Evolutionary conservation across 192 early-diverging fungal species (phyloP).

Genomic region (Gamsiella multidivaricata): DNA sequence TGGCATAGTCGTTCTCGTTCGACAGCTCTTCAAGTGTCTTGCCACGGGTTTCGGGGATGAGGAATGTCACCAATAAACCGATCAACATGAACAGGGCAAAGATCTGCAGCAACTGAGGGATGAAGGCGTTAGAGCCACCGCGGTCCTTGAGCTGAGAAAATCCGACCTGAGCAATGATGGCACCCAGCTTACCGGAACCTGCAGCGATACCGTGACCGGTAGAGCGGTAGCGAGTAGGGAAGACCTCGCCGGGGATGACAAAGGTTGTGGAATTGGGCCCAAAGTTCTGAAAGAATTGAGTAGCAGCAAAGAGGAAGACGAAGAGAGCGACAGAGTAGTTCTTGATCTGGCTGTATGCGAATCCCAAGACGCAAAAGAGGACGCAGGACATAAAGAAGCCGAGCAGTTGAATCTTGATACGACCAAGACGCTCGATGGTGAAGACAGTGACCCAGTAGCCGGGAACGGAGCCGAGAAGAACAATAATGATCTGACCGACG

Average conservation of each 20-base stretch:
- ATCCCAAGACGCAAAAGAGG: constrained; percentile 79
- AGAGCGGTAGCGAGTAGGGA: constrained; percentile 84
- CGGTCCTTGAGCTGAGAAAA: constrained; percentile 77
- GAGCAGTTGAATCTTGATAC: constrained; percentile 89
- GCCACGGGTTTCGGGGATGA: constrained; percentile 85
- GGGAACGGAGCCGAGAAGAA: constrained; percentile 82
- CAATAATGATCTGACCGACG: constrained; percentile 92
- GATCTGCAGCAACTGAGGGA: constrained; percentile 72
- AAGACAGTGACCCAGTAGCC: constrained; percentile 96
- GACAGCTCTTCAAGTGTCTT: constrained; percentile 79
- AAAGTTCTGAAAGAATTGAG: constrained; percentile 92
- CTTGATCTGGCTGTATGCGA: constrained; percentile 75
- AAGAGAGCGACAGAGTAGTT: constrained; percentile 67
- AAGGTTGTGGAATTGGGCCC: constrained; percentile 95
- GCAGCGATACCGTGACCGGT: constrained; percentile 87
- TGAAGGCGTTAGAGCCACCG: constrained; percentile 71
- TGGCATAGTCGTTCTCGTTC: constrained; percentile 52
- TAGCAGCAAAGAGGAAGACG: constrained; percentile 72
- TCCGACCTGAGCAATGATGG: constrained; percentile 78
- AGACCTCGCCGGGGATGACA: constrained; percentile 84
- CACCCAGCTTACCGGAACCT: constrained; percentile 82
- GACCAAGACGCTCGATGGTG: constrained; percentile 85
- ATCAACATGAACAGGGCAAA: constrained; percentile 83
- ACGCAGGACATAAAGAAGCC: constrained; percentile 81
- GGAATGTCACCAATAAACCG: constrained; percentile 70